phyloP scores from a whole-genome alignment of 2,329 filamentous ascomycete genomes.

The Ilyonectria destructans region DNA sequence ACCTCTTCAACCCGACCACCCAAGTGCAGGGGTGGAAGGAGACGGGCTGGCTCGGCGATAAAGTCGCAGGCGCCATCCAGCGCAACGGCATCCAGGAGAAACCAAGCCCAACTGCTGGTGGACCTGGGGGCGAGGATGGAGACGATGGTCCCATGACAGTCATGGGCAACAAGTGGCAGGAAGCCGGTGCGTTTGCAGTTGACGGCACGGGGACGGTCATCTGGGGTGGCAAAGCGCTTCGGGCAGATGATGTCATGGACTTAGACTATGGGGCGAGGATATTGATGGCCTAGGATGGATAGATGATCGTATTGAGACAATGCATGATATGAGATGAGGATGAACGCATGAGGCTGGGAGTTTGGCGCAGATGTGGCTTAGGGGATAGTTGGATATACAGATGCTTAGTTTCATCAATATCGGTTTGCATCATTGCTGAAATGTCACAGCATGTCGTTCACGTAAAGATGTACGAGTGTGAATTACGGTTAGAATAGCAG shows the following conservation, averaged over 20 bases:
- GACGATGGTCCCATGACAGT: conserved; percentile 60
- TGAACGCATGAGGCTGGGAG: conserved; percentile 14
- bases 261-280: conserved; percentile 67
- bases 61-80: conserved; percentile 65
- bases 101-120: conserved; percentile 1
- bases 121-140: conserved; percentile 40
- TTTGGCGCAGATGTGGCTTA: conserved; percentile 14
- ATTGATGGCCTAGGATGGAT: conserved; percentile 43
- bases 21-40: conserved; percentile 69
- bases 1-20: conserved; percentile 68
- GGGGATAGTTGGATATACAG: background rate
- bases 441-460: background rate
- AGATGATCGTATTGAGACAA: background rate
- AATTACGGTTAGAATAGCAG: too few species aligned
- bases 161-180: conserved; percentile 72
- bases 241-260: conserved; percentile 68
- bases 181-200: conserved; percentile 67
- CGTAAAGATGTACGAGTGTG: too few species aligned
- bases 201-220: conserved; percentile 66
- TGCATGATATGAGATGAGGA: conserved; percentile 1
- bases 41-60: conserved; percentile 69
- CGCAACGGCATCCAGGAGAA: conserved; percentile 51
- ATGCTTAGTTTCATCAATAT: background rate
- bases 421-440: background rate
- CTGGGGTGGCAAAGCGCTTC: conserved; percentile 65